These are phyloP conservation scores for Cyanidioschyzon merolae DNA, from an alignment of 23 red algal genomes.

Conservation along the genomic window DNA sequence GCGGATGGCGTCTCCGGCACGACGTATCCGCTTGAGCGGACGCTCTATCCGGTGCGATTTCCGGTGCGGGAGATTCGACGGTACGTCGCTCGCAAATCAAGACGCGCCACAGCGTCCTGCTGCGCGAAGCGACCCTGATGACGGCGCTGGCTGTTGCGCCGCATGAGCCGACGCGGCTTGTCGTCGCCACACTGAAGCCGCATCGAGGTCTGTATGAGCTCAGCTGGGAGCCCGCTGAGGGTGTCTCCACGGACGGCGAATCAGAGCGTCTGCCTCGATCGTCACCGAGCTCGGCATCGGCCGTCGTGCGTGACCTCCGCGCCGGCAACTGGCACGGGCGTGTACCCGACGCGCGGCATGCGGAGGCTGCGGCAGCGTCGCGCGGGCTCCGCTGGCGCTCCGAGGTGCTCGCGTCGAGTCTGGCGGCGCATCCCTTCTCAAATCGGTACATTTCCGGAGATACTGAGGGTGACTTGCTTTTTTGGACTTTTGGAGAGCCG, in stretches of 20 bases:
- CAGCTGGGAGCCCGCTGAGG: background rate
- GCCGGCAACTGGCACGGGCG: conserved; percentile 16
- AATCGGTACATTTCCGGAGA: background rate
- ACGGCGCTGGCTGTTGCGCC: background rate
- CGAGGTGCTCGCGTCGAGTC: background rate
- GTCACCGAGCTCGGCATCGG: background rate
- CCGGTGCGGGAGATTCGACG: background rate
- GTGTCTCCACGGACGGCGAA: background rate
- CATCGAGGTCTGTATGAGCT: conserved; percentile 2
- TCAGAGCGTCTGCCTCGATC: background rate
- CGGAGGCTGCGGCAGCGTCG: background rate
- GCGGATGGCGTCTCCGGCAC: background rate
- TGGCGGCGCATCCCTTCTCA: background rate
- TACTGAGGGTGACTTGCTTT: background rate
- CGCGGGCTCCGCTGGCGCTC: background rate
- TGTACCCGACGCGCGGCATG: background rate
- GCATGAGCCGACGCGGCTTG: background rate
- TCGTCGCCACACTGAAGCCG: background rate
- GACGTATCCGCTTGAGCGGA: background rate
- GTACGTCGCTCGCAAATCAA: too few species aligned
- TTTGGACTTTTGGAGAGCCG: conserved; percentile 4
- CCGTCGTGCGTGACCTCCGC: background rate
- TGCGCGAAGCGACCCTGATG: background rate
- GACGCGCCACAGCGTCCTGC: background rate
- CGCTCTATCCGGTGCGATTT: background rate